A percentile compares a stretch with the other conserved stretches of the same genome.
These are phyloP conservation scores for Mycena sp. DNA, from an alignment of 1,284 basidiomycete species.

Conservation along the genomic window DNA sequence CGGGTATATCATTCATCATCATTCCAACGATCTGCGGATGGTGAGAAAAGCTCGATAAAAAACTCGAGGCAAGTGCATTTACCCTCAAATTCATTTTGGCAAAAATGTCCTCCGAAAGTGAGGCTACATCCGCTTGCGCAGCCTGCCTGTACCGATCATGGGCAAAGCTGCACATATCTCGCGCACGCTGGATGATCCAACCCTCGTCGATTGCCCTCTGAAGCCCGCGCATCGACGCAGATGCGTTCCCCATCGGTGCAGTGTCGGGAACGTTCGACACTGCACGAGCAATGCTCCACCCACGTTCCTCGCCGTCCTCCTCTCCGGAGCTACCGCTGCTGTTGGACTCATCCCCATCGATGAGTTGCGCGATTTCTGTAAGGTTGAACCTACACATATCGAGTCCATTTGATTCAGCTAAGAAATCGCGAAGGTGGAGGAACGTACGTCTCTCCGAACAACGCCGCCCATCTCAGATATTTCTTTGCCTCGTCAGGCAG, in stretches of 20 bases:
- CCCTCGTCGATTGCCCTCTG: slow-evolving; percentile 75
- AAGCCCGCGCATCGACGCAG: slow-evolving; percentile 73
- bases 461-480: slow-evolving; percentile 75
- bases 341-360: slow-evolving; percentile 74
- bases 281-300: slow-evolving; percentile 61
- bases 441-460: slow-evolving; percentile 75
- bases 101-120: slow-evolving; percentile 59
- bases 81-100: slow-evolving; percentile 80
- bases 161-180: slow-evolving; percentile 80
- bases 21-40: slow-evolving; percentile 69
- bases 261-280: slow-evolving; percentile 57
- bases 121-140: slow-evolving; percentile 66
- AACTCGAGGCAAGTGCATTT: slow-evolving; percentile 13
- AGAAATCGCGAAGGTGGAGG: not conserved
- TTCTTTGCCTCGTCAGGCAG: slow-evolving; percentile 73
- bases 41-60: not conserved
- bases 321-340: slow-evolving; percentile 58
- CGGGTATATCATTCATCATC: slow-evolving; percentile 70
- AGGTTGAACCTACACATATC: slow-evolving; percentile 68
- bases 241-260: slow-evolving; percentile 51
- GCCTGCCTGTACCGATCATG: slow-evolving; percentile 80
- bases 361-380: slow-evolving; percentile 75
- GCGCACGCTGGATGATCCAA: slow-evolving; percentile 75
- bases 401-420: slow-evolving; percentile 13
- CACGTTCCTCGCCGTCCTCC: slow-evolving; percentile 62